Evolutionary conservation across 1,284 basidiomycete genomes (phyloP).

Genomic region (Marasmius tenuissimus): DNA sequence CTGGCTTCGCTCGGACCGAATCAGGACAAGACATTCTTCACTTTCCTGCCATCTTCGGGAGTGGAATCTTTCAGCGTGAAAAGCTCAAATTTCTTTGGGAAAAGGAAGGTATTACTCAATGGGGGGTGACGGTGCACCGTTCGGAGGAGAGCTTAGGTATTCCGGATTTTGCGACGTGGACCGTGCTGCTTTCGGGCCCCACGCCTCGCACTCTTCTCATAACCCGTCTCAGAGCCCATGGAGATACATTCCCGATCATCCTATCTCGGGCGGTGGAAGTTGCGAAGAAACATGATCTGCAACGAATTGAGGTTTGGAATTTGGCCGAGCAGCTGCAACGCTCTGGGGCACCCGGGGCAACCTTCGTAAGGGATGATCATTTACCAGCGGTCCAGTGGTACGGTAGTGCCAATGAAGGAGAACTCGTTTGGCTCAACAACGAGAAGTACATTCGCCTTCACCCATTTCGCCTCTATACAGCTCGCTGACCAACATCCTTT

Average conservation of each 20-base stretch:
- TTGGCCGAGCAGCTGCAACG: slow-evolving; percentile 38
- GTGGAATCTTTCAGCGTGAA: slow-evolving; percentile 41
- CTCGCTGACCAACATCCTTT: neutral
- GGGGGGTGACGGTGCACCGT: slow-evolving; percentile 33
- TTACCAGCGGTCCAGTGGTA: slow-evolving; percentile 62
- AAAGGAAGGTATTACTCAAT: slow-evolving; percentile 26
- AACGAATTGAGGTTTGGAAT: slow-evolving; percentile 58
- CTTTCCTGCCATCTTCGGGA: slow-evolving; percentile 45
- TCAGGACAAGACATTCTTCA: slow-evolving; percentile 24
- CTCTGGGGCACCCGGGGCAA: slow-evolving; percentile 35
- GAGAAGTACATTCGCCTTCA: slow-evolving; percentile 41
- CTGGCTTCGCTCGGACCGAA: neutral
- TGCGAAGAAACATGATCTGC: slow-evolving; percentile 39
- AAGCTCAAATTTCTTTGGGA: slow-evolving; percentile 26
- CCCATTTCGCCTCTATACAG: neutral
- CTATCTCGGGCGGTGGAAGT: slow-evolving; percentile 36
- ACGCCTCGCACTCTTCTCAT: slow-evolving; percentile 42
- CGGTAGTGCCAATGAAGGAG: slow-evolving; percentile 33
- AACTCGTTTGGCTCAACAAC: slow-evolving; percentile 54
- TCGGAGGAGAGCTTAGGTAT: slow-evolving; percentile 9
- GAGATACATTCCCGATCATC: slow-evolving; percentile 37
- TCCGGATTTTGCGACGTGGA: slow-evolving; percentile 51
- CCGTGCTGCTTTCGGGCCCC: slow-evolving; percentile 39
- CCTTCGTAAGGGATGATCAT: slow-evolving; percentile 43
- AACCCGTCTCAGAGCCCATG: slow-evolving; percentile 45